Evolutionary conservation across 163 green algal species (phyloP).

Genomic region (Chloroidium sp.): DNA sequence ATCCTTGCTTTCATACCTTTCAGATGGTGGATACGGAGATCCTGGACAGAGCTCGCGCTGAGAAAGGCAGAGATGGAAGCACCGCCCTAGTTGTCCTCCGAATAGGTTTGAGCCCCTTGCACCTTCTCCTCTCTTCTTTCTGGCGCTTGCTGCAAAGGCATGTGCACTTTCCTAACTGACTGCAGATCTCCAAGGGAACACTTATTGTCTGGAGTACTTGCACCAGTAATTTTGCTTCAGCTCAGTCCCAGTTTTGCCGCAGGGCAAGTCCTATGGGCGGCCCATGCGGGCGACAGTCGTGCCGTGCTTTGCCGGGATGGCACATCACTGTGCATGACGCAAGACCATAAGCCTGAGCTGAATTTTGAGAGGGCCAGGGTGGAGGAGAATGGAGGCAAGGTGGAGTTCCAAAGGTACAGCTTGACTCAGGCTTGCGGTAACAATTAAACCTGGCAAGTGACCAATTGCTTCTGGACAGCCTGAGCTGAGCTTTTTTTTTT

Average conservation of each 20-base stretch:
- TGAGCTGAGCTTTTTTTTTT: not conserved
- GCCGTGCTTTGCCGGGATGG: slow-evolving; percentile 64
- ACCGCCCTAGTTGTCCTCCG: slow-evolving; percentile 52
- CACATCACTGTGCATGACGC: slow-evolving; percentile 38
- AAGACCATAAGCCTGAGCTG: slow-evolving; percentile 65
- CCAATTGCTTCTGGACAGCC: not conserved
- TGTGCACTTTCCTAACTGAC: not conserved
- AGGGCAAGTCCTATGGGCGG: slow-evolving; percentile 52
- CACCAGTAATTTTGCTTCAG: not conserved
- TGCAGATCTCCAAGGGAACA: not conserved
- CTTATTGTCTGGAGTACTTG: not conserved
- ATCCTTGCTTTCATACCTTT: slow-evolving; percentile 4
- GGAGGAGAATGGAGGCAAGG: slow-evolving; percentile 36
- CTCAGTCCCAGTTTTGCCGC: not conserved
- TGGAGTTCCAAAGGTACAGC: slow-evolving; percentile 44
- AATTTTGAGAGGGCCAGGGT: slow-evolving; percentile 58
- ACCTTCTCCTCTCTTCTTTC: not conserved
- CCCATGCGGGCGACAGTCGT: slow-evolving; percentile 83
- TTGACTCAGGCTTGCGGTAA: slow-evolving; percentile 17
- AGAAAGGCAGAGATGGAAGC: slow-evolving; percentile 41
- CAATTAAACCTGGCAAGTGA: not conserved
- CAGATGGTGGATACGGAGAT: slow-evolving; percentile 39
- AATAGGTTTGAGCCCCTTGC: slow-evolving; percentile 12
- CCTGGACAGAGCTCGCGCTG: slow-evolving; percentile 22
- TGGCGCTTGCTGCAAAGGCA: not conserved